Evolutionary conservation across 1,284 basidiomycete species (phyloP).

Genomic region (Sutorius eximius): DNA sequence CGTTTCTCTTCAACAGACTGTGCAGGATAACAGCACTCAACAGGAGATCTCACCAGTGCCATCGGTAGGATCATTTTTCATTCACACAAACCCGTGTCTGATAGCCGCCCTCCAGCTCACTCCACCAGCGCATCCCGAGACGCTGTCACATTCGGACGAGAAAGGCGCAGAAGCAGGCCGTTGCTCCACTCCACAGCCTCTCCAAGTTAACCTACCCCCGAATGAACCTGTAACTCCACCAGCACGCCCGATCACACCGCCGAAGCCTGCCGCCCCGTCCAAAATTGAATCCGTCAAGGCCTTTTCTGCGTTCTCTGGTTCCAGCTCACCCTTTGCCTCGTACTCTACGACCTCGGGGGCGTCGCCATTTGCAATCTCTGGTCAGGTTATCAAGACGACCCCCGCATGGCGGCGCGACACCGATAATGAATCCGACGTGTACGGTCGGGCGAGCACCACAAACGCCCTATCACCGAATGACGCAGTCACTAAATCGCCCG

Average conservation of each 20-base stretch:
- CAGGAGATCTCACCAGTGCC: conserved; percentile 5
- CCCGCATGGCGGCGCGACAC: conserved; percentile 29
- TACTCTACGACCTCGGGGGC: conserved; percentile 27
- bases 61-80: conserved; percentile 18
- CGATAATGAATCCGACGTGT: conserved; percentile 10
- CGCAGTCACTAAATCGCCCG: not conserved
- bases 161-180: conserved; percentile 11
- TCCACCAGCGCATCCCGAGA: not conserved
- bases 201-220: not conserved
- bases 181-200: conserved; percentile 16
- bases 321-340: conserved; percentile 42
- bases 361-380: conserved; percentile 26
- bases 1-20: conserved; percentile 10
- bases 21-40: conserved; percentile 9
- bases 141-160: conserved; percentile 3
- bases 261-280: conserved; percentile 6
- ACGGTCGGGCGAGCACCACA: conserved; percentile 1
- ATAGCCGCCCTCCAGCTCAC: conserved; percentile 16
- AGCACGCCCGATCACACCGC: conserved; percentile 18
- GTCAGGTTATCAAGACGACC: conserved; percentile 12
- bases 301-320: conserved; percentile 47
- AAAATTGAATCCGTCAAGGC: conserved; percentile 24
- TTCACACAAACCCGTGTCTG: conserved; percentile 6
- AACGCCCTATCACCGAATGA: conserved; percentile 24
- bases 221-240: conserved; percentile 18